A percentile compares a stretch with the other conserved stretches of the same genome.
phyloP scores from a whole-genome alignment of 2,329 filamentous ascomycete genomes.

The Nakataea oryzae region DNA sequence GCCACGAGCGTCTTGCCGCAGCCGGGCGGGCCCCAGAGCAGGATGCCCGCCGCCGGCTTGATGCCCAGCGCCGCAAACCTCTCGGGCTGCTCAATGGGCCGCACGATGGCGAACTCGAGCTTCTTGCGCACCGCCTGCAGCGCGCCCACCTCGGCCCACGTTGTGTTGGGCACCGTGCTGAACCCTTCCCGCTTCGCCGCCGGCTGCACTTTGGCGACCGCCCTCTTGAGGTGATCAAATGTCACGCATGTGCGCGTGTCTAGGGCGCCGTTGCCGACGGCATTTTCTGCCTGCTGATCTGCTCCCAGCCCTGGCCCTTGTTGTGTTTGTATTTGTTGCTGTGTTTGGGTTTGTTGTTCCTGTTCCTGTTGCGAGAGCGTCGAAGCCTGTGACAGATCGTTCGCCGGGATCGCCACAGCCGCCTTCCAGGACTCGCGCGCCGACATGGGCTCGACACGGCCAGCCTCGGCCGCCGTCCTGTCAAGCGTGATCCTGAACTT shows the following conservation, averaged over 20 bases:
- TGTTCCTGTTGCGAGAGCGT: background rate
- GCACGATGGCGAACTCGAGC: constrained; percentile 76
- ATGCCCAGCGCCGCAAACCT: constrained; percentile 70
- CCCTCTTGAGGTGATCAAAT: constrained; percentile 60
- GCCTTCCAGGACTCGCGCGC: background rate
- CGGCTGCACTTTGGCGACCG: constrained; percentile 65
- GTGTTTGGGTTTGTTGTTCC: background rate
- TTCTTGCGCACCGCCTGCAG: constrained; percentile 69
- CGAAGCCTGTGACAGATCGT: background rate
- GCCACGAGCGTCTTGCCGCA: constrained; percentile 95
- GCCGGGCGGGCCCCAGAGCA: constrained; percentile 93
- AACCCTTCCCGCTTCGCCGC: constrained; percentile 90
- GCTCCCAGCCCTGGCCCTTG: too few species aligned
- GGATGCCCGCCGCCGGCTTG: constrained; percentile 70
- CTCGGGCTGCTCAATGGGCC: constrained; percentile 75
- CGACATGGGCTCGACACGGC: background rate
- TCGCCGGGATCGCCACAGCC: background rate
- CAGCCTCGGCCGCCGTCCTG: background rate
- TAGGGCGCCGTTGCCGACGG: background rate
- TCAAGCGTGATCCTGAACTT: background rate
- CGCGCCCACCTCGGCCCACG: constrained; percentile 87
- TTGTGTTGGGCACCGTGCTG: constrained; percentile 84
- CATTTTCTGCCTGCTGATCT: background rate
- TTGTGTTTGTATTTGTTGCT: background rate
- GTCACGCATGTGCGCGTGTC: background rate